A percentile compares a stretch with the other conserved stretches of the same genome.
These are phyloP conservation scores for Lactarius vividus DNA, from an alignment of 768 basidiomycete genomes.

Conservation along the genomic window DNA sequence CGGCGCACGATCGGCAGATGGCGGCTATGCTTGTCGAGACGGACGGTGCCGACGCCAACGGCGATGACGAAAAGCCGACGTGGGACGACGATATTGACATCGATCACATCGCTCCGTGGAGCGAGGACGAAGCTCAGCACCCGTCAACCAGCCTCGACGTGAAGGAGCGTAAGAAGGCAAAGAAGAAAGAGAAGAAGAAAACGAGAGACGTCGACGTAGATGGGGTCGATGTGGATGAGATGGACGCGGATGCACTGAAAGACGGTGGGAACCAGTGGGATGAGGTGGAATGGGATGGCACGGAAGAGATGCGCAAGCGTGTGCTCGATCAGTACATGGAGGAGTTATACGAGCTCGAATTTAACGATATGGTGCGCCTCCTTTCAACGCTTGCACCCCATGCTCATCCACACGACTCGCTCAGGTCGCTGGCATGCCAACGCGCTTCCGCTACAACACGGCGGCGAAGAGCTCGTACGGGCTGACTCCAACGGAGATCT, in stretches of 20 bases:
- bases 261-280: conserved; percentile 33
- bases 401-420: conserved; percentile 4
- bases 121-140: conserved; percentile 32
- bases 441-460: conserved; percentile 89
- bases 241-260: conserved; percentile 57
- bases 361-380: conserved; percentile 85
- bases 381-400: neutral
- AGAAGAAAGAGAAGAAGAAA: conserved; percentile 59
- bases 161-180: conserved; percentile 31
- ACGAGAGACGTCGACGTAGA: conserved; percentile 51
- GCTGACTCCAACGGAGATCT: conserved; percentile 80
- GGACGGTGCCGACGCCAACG: conserved; percentile 36
- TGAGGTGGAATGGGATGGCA: conserved; percentile 78
- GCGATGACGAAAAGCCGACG: conserved; percentile 63
- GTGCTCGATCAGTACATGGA: conserved; percentile 88
- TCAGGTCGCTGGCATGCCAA: conserved; percentile 86
- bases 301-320: conserved; percentile 85
- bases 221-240: conserved; percentile 44
- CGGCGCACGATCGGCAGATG: conserved; percentile 82
- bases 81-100: conserved; percentile 94
- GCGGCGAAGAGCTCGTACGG: conserved; percentile 60
- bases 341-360: conserved; percentile 85
- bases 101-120: conserved; percentile 51
- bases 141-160: conserved; percentile 1
- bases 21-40: conserved; percentile 62